Percentiles rank a stretch among this genome's conserved stretches.
phyloP scores from a whole-genome alignment of 2,329 filamentous ascomycete genomes.

The Herpotrichia juniperi region DNA sequence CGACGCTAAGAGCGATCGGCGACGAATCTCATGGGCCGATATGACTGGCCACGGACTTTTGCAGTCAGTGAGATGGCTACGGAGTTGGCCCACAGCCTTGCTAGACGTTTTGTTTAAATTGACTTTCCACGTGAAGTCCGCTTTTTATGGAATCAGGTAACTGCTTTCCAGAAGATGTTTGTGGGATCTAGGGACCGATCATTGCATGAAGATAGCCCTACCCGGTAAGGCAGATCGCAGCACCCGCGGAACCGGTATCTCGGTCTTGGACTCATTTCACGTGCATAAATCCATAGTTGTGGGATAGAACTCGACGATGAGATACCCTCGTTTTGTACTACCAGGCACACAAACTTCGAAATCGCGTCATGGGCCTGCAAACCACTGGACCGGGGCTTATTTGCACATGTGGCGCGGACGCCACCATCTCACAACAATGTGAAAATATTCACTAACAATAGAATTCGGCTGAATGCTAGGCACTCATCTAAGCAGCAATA shows the following conservation, averaged over 20 bases:
- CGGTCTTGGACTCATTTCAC: not conserved
- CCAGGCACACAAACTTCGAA: not conserved
- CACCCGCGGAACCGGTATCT: not conserved
- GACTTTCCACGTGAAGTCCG: not conserved
- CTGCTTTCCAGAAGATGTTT: not conserved
- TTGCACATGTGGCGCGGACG: not conserved
- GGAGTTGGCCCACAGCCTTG: not conserved
- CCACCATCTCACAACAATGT: not conserved
- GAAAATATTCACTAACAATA: not conserved
- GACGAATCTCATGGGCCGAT: not conserved
- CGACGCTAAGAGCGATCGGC: not conserved
- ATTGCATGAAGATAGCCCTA: not conserved
- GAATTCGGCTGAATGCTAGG: not conserved
- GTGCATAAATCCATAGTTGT: not conserved
- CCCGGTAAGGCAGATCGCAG: not conserved
- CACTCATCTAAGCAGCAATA: not conserved
- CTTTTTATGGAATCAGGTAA: not conserved
- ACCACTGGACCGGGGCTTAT: not conserved
- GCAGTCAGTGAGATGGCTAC: not conserved
- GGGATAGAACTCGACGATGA: not conserved
- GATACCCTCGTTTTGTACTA: not conserved
- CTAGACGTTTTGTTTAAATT: not conserved
- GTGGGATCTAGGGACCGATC: not conserved
- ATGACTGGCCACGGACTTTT: slow-evolving; percentile 2
- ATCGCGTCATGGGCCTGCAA: not conserved